Conservation (phyloP, 2,329 filamentous ascomycete species). For the Hypoxylon sp. region DNA sequence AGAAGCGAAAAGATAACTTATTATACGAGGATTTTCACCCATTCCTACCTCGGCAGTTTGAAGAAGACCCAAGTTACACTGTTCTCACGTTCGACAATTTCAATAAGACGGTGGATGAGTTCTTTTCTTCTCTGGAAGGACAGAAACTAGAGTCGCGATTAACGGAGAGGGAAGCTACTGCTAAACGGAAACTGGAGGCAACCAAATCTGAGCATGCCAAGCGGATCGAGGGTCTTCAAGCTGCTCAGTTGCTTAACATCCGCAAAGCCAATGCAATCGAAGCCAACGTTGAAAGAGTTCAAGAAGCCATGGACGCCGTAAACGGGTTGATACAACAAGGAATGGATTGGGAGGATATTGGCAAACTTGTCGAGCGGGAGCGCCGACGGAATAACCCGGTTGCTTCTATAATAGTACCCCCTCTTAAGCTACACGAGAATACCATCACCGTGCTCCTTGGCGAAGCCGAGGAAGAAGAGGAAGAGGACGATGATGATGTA, state of each 20-base stretch:
- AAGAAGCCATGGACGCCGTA: conserved; percentile 92
- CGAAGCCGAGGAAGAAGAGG: conserved; percentile 76
- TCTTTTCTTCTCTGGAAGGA: conserved; percentile 96
- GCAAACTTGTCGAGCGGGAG: conserved; percentile 88
- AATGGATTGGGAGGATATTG: conserved; percentile 98
- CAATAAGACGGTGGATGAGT: conserved; percentile 95
- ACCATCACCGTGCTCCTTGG: conserved; percentile 84
- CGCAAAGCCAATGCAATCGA: conserved; percentile 92
- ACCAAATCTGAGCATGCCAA: conserved; percentile 87
- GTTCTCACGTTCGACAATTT: conserved; percentile 86
- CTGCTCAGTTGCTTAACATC: conserved; percentile 84
- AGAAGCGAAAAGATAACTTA: conserved; percentile 64
- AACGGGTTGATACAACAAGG: conserved; percentile 92
- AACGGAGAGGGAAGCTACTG: conserved; percentile 84
- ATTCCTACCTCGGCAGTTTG: conserved; percentile 86
- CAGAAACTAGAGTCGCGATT: conserved; percentile 90
- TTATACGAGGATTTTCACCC: conserved; percentile 97
- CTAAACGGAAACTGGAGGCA: conserved; percentile 87
- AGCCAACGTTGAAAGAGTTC: conserved; percentile 89
- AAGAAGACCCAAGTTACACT: conserved; percentile 73
- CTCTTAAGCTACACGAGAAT: conserved; percentile 91
- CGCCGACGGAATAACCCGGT: conserved; percentile 86
- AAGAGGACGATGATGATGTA: conserved; percentile 70
- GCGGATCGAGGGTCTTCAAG: conserved; percentile 85
- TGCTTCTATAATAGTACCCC: conserved; percentile 87